Base-by-base conservation (phyloP, 2,329 filamentous ascomycete genomes). In the Colletotrichum acutatum region DNA sequence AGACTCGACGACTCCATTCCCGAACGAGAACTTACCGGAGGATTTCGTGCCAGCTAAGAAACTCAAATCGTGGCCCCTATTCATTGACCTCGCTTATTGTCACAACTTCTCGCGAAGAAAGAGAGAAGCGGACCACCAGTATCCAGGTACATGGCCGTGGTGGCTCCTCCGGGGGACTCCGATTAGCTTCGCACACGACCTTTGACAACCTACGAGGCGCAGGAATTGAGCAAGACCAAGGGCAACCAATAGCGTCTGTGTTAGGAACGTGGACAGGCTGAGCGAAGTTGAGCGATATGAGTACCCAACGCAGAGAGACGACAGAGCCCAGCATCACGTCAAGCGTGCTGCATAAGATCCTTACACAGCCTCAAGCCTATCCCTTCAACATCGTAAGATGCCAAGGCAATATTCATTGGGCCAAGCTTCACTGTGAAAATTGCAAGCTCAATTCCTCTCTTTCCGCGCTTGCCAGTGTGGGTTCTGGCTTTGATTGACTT, bases 361-460 rank as follows among this genome's bases (percentile, higher is more conserved):
- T 12, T 9, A 19, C 56, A 66, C 22, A 61, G 19, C n/a, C 34
- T 5, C 26, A 16, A 30, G 7, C 12, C 2, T 24, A 7, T 3
- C 24, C 57, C 14, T 49, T 53, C 42, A 52, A 61, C 34, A 70
- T 72, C 70, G 70, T 70, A 70, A 70, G 66, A 72, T 70, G 70
- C 66, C 70, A 72, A 72, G 70, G 9, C 42, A 52, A 61, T 56
- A 14, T 14, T 26, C 4, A n/a, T 19, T 56, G 1, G 11, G 71
- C 66, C 71, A 72, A 57, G 52, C 2, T 7, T 65, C 32, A 26
- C 2, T 14, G 19, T 42, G 16, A 5, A 34, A 16, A n/a, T 63
- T 8, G 3, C 26, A 11, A 46, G 1, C 34, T 30, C 16, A 5
- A 24, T 12, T 11, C 7, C 1, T 9, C 8, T n/a, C n/a, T 12